phyloP scores from a whole-genome alignment of 176 grass and related monocot genomes.

The Juncus effusus region DNA sequence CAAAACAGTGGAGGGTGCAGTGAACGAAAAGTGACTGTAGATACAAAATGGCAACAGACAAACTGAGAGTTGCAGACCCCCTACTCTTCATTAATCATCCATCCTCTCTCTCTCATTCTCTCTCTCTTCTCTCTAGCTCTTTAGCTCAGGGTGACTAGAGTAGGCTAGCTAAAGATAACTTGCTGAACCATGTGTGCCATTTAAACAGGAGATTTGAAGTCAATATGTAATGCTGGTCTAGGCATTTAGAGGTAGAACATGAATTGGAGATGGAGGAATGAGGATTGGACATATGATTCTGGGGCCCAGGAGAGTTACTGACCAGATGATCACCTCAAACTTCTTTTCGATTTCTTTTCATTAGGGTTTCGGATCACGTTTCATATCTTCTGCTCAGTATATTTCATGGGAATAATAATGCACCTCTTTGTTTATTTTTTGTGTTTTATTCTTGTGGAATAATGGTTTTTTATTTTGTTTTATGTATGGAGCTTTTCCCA shows the following conservation, averaged over 20 bases:
- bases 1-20: conserved; percentile 13
- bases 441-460: too few species aligned
- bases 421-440: background rate
- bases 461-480: too few species aligned
- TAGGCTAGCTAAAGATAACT: conserved; percentile 9
- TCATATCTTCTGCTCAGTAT: conserved; percentile 18
- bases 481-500: too few species aligned
- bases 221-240: background rate
- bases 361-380: conserved; percentile 14
- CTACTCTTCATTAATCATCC: background rate
- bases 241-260: conserved; percentile 8
- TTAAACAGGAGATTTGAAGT: background rate
- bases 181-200: background rate
- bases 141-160: background rate
- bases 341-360: conserved; percentile 23
- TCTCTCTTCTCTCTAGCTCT: conserved; percentile 11
- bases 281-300: conserved; percentile 40
- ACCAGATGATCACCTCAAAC: conserved; percentile 21
- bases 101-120: conserved; percentile 15
- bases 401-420: conserved; percentile 16
- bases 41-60: conserved; percentile 48
- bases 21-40: conserved; percentile 43
- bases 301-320: conserved; percentile 7
- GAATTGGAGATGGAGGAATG: background rate
- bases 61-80: conserved; percentile 33